Base-by-base conservation (phyloP, 192 early-diverging fungal species). In the Entrophospora sp. region DNA sequence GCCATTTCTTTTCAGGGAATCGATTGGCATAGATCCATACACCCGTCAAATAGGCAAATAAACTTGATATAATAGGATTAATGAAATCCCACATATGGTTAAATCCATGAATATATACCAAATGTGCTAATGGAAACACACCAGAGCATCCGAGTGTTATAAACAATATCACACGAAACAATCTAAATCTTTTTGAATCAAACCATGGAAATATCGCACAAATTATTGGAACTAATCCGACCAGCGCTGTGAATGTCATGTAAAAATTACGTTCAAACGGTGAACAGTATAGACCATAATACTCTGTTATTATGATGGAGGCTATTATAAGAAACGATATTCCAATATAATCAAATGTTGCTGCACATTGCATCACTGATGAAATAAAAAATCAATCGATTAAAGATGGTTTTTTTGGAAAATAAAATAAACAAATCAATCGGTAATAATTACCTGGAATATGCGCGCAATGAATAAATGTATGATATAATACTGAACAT, bases 21-120 rank as follows among this genome's bases (percentile, higher is more conserved):
- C 83, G 77, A 55, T 82, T 77, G 43, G 79, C 84, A 65, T 86
- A 84, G 35, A 86, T 79, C 58, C 77, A 71, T n/a, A 86, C 77
- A 18, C 84, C 84, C 0, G 71, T 68, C 20, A 81, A 10, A 65
- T 86, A 86, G 35, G 79, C 79, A 8, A 71, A 5, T 1, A 82
- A 76, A 27, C 80, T 81, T 32, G 75, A 73, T 55, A 70, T 72
- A 44, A 84, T 75, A 5, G 81, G 73, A 7, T 69, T 44, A 9
- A 83, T 67, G 45, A 81, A 86, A 30, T 73, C 52, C 69, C 71
- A 73, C 6, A 78, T 75, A 43, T 70, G 67, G 14, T 14, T 7
- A 12, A 75, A 34, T 0, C 84, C 84, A 40, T 81, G 75, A 27
- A 72, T 46, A 42, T 62, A 61, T 30, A 77, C 67, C 2, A 79